Evolutionary conservation across 345 rosid genomes (phyloP).

Genomic region (Euphorbia peplus): DNA sequence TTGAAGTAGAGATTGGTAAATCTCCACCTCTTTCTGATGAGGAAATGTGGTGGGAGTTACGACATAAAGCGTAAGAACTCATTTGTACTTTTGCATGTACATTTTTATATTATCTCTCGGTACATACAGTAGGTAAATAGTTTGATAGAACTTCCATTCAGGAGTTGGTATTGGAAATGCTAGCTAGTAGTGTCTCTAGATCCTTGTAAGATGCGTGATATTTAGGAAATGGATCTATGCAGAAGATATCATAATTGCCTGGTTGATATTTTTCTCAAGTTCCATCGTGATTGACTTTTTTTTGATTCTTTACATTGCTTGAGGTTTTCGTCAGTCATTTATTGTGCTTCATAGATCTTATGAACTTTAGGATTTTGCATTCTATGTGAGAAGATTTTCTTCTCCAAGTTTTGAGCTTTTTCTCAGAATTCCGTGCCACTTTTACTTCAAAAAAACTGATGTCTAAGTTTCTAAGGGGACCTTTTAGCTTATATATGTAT

Average conservation of each 20-base stretch:
- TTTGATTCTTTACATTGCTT: background rate
- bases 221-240: background rate
- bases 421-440: no score
- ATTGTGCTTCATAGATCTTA: background rate
- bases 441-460: no score
- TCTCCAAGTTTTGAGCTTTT: no score
- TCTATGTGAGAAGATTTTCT: no score
- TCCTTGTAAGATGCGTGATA: background rate
- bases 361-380: no score
- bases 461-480: background rate
- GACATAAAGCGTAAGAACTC: constrained; percentile 77
- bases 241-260: background rate
- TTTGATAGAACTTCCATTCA: background rate
- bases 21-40: constrained; percentile 94
- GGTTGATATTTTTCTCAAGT: background rate
- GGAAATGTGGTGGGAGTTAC: constrained; percentile 84
- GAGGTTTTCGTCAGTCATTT: background rate
- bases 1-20: constrained; percentile 94
- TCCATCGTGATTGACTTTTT: background rate
- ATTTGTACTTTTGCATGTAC: constrained; percentile 6
- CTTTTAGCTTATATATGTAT: constrained; percentile 17
- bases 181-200: background rate
- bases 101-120: background rate
- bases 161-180: background rate
- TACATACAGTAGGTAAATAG: no score